Evolutionary conservation across 1,139 yeast genomes (phyloP).

Genomic region (Geotrichum cucujoidarum): DNA sequence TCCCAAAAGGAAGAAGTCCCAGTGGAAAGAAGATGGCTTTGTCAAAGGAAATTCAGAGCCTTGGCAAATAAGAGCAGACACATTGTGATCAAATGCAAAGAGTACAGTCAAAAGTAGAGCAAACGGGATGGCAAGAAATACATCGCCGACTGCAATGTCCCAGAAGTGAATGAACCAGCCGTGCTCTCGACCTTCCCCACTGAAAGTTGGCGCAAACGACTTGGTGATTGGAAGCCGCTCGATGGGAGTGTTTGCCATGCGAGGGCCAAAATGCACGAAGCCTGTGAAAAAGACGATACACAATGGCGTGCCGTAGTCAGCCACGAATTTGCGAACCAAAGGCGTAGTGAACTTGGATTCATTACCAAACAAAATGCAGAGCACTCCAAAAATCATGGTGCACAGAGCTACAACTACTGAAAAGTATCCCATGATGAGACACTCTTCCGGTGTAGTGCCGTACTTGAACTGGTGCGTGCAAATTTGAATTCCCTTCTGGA

Average conservation of each 20-base stretch:
- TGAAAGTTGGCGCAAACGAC: conserved; percentile 68
- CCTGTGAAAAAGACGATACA: conserved; percentile 88
- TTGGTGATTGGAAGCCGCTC: conserved; percentile 64
- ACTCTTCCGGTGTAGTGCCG: conserved; percentile 26
- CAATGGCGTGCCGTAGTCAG: conserved; percentile 81
- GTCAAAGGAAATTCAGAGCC: conserved; percentile 70
- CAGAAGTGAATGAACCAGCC: conserved; percentile 81
- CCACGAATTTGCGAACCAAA: conserved; percentile 59
- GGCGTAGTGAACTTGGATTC: conserved; percentile 58
- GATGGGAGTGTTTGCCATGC: conserved; percentile 49
- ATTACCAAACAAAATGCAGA: conserved; percentile 55
- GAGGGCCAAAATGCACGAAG: conserved; percentile 83
- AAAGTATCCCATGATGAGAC: conserved; percentile 63
- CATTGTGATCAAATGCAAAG: conserved; percentile 93
- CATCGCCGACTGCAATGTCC: conserved; percentile 65
- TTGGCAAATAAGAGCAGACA: conserved; percentile 88
- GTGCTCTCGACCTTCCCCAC: conserved; percentile 40
- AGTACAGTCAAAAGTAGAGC: conserved; percentile 76
- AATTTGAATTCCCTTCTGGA: conserved; percentile 86
- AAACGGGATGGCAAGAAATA: conserved; percentile 88
- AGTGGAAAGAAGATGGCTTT: conserved; percentile 88
- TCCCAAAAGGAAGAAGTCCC: conserved; percentile 84
- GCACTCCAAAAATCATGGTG: conserved; percentile 71
- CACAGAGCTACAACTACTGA: conserved; percentile 67
- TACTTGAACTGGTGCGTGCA: conserved; percentile 61